Evolutionary conservation across 2,329 filamentous ascomycete species (phyloP), one percentile per base, ranked within the genome.

Genomic region (Nemania sp.): DNA sequence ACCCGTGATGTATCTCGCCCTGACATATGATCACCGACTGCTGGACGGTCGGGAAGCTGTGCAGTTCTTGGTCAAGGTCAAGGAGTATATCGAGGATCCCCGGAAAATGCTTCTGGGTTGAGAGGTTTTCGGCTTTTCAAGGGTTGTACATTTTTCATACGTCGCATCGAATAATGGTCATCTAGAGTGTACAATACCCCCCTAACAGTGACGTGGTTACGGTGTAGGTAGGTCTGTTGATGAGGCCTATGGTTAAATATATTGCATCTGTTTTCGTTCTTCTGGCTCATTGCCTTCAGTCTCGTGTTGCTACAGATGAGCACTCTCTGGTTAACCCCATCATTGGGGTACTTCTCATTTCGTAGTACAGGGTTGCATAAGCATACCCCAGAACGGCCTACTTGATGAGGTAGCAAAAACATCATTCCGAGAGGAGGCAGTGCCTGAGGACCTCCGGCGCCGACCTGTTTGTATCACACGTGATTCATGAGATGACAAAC

Each of bases 1-100:
- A 68, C 95, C 95, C n/a, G 98, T 99, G 92, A 99, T 99, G 95
- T 98, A 97, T 78, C 86, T 99, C 66, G 95, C 95, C 43, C 84
- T 99, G 62, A 99, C 95, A 13, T 99, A 99, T 74, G 95, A 99
- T 76, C 95, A 99, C 80, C 90, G 95, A 74, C 86, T 99, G 51
- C 83, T 99, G 21, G 95, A 98, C 76, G 95, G 95, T 52, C 87
- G 94, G 74, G 94, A 98, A 80, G 95, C 94, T 48, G 92, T 97
- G 42, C 95, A 94, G 64, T 98, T 98, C 84, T 82, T 98, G 69
- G 90, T 98, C 63, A 97, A 96, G 86, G 83, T 99, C 72, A 98
- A 98, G 87, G 91, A 97, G 77, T 97, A 90, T 75, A 96, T 98
- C 69, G 94, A 98, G 81, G 95, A 98, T 74, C 94, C 94, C 40